Base-by-base conservation (phyloP, 2,329 filamentous ascomycete genomes). In the Orbilia blumenaviensis region DNA sequence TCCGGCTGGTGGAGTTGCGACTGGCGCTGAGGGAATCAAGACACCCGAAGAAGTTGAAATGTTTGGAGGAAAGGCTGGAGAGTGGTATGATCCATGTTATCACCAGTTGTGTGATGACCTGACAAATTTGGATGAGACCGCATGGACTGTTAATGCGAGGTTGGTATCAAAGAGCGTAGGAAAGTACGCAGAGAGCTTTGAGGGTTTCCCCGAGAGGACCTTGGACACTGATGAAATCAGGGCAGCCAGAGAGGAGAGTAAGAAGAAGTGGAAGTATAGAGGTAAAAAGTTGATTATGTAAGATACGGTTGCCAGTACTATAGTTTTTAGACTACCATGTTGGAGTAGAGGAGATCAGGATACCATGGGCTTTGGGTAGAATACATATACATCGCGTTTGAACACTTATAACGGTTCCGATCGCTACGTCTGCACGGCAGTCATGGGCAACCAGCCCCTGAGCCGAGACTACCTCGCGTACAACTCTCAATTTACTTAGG, bases 11-110 rank as follows among this genome's bases (percentile, higher is more conserved):
- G 92, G 92, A 29, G 88, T 94, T 76, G 91, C 91, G 66, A 93
- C 91, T 1, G 92, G 92, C 41, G 92, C 92, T 0, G 91, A 94
- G 82, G 90, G 87, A 10, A 82, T 92, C 83, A 94, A 93, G 87
- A 92, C 90, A 0, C 83, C 86, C 58, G 86, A 88, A 34, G 90
- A 94, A 81, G 87, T 83, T 1, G 84, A 83, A 42, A 83, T 88
- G 83, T 94, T 93, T 81, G 91, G 92, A n/a, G 92, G 92, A 38
- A 84, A 85, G 76, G 89, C 88, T 0, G 91, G 66, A 23, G 34
- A 84, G n/a, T 82, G 84, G 34, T 88, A 86, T 78, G 87, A 89
- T 79, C 81, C 82, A 16, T 88, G 88, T 81, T 89, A 89, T 81
- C 88, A 89, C 79, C 81, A 83, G 38, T 83, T 83, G 1, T 84